phyloP scores from a whole-genome alignment of 345 rosid genomes.

The Citrus glauca region DNA sequence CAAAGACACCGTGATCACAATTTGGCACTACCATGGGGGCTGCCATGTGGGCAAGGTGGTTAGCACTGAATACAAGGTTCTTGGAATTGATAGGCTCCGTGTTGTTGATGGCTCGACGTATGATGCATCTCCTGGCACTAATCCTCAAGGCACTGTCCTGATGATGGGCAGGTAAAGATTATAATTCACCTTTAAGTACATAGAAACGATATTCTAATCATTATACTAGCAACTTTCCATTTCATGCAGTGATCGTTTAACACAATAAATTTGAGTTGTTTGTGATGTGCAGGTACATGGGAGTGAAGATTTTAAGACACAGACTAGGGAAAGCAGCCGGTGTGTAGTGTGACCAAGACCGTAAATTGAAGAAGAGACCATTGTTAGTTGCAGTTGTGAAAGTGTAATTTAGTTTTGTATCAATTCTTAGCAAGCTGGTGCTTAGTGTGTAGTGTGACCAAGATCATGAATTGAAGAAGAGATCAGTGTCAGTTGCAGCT shows the following conservation, averaged over 20 bases:
- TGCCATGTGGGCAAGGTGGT: constrained; percentile 87
- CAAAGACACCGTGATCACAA: constrained; percentile 85
- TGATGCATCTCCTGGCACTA: constrained; percentile 85
- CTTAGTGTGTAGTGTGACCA: constrained; percentile 27
- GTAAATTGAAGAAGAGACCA: neutral
- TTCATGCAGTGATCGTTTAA: neutral
- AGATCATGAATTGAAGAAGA: constrained; percentile 1
- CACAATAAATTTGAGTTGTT: neutral
- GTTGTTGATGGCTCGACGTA: constrained; percentile 82
- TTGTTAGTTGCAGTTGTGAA: constrained; percentile 10
- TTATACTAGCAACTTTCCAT: neutral
- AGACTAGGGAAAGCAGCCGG: constrained; percentile 62
- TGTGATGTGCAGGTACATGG: constrained; percentile 72
- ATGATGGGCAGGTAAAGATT: constrained; percentile 92
- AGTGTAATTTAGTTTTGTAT: neutral
- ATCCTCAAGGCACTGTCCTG: constrained; percentile 94
- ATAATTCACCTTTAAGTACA: neutral
- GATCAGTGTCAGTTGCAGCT: neutral
- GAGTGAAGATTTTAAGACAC: constrained; percentile 70
- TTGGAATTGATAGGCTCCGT: constrained; percentile 67
- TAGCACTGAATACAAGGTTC: constrained; percentile 43
- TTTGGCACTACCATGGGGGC: constrained; percentile 99
- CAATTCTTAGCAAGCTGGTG: constrained; percentile 6
- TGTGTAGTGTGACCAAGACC: constrained; percentile 28
- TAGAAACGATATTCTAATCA: neutral